phyloP scores from a whole-genome alignment of 495 filamentous ascomycete genomes.

The Paragyromitra xinjiangensis region DNA sequence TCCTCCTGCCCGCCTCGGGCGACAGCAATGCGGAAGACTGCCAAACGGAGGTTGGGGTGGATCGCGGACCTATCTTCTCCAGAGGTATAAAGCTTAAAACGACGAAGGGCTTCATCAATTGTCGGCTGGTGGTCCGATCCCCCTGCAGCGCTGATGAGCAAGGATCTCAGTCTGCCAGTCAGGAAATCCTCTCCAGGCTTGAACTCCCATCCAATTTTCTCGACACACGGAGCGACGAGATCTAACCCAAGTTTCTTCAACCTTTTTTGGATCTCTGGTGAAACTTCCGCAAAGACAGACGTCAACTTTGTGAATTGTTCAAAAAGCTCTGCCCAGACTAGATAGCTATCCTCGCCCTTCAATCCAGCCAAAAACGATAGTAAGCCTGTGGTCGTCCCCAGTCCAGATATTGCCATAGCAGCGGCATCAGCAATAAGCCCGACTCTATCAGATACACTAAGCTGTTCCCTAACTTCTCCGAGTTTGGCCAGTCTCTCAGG shows the following conservation, averaged over 20 bases:
- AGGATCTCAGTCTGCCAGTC: conserved; percentile 77
- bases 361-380: conserved; percentile 83
- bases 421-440: conserved; percentile 90
- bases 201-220: conserved; percentile 87
- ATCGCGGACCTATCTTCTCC: conserved; percentile 73
- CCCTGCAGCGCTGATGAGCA: conserved; percentile 78
- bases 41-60: conserved; percentile 78
- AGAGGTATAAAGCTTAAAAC: conserved; percentile 77
- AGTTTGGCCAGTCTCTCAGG: conserved; percentile 79
- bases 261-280: conserved; percentile 66
- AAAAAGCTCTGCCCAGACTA: conserved; percentile 88
- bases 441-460: conserved; percentile 89
- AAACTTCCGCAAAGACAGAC: conserved; percentile 69
- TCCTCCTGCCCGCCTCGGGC: conserved; percentile 70
- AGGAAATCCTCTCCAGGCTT: conserved; percentile 79
- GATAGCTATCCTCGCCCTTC: conserved; percentile 78
- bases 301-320: conserved; percentile 72
- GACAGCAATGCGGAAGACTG: conserved; percentile 82
- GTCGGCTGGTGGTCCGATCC: conserved; percentile 74
- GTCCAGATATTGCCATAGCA: conserved; percentile 85
- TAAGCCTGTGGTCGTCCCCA: conserved; percentile 79
- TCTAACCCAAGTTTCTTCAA: conserved; percentile 77
- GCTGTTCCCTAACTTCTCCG: conserved; percentile 72
- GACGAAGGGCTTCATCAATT: conserved; percentile 72
- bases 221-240: conserved; percentile 73